These are phyloP conservation scores for Neoboletus magnificus DNA, from an alignment of 768 basidiomycete genomes.

Conservation along the genomic window DNA sequence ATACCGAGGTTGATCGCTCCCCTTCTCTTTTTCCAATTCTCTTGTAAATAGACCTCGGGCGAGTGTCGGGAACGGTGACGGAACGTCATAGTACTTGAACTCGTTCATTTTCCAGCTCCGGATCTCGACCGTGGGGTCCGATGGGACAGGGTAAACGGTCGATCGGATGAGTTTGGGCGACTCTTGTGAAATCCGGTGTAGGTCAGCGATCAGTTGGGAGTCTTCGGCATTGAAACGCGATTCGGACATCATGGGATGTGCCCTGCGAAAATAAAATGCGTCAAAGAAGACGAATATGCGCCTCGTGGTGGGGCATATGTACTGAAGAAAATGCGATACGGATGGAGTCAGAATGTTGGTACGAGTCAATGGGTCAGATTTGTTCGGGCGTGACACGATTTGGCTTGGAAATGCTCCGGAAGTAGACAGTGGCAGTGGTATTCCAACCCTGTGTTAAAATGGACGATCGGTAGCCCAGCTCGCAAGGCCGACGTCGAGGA, in stretches of 20 bases:
- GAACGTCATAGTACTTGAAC: slow-evolving; percentile 87
- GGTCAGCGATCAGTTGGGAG: slow-evolving; percentile 55
- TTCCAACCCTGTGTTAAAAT: not conserved
- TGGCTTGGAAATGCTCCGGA: not conserved
- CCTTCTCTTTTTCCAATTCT: slow-evolving; percentile 36
- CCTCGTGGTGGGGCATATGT: slow-evolving; percentile 11
- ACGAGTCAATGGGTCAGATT: not conserved
- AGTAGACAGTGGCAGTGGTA: not conserved
- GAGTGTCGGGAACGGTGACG: slow-evolving; percentile 92
- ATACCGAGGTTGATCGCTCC: slow-evolving; percentile 35
- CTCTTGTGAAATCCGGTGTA: slow-evolving; percentile 50
- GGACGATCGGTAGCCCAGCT: not conserved
- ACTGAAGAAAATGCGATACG: slow-evolving; percentile 2
- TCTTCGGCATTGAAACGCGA: slow-evolving; percentile 38
- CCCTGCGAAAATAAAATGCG: not conserved
- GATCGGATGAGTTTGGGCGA: slow-evolving; percentile 66
- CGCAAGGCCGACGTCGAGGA: not conserved
- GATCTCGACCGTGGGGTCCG: slow-evolving; percentile 51
- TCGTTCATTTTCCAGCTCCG: slow-evolving; percentile 98
- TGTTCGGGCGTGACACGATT: not conserved
- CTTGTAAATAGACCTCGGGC: slow-evolving; percentile 86
- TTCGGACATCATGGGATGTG: slow-evolving; percentile 17
- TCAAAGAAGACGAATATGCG: slow-evolving; percentile 3
- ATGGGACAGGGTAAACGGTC: slow-evolving; percentile 53
- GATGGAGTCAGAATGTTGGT: slow-evolving; percentile 1